Conservation (phyloP, 495 filamentous ascomycete species). For the Talaromyces liani region DNA sequence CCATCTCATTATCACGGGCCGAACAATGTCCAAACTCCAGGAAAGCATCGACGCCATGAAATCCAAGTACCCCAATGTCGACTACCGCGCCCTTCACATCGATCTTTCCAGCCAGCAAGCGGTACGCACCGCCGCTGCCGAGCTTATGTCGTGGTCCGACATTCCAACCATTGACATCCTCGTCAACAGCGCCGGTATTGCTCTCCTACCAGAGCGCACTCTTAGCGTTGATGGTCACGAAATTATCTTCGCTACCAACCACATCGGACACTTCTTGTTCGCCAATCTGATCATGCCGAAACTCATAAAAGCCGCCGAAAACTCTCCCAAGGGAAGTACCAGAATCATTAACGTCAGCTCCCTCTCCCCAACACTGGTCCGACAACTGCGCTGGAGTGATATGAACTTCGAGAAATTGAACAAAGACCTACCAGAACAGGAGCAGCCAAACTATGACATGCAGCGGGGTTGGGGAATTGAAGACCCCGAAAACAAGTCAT, state of each 20-base stretch:
- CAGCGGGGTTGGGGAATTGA: constrained; percentile 20
- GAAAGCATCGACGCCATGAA: constrained; percentile 28
- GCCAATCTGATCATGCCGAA: constrained; percentile 33
- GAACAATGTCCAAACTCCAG: constrained; percentile 28
- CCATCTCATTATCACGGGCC: constrained; percentile 32
- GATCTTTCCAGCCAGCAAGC: constrained; percentile 37
- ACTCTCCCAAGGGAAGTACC: constrained; percentile 25
- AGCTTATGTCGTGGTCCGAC: constrained; percentile 31
- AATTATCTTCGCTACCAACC: constrained; percentile 21
- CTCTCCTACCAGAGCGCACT: constrained; percentile 16
- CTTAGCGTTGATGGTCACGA: constrained; percentile 20
- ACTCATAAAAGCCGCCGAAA: constrained; percentile 28
- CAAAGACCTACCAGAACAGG: constrained; percentile 28
- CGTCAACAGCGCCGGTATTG: constrained; percentile 37
- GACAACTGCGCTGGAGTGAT: constrained; percentile 35
- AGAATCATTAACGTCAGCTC: constrained; percentile 39
- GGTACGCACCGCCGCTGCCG: constrained; percentile 31
- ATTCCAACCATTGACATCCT: constrained; percentile 31
- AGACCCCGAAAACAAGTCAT: constrained; percentile 16
- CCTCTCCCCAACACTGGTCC: constrained; percentile 15
- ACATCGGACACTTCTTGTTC: constrained; percentile 23
- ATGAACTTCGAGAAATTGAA: constrained; percentile 31
- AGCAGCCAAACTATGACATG: constrained; percentile 25
- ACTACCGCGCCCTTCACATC: constrained; percentile 30
- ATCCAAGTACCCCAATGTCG: constrained; percentile 24